Percentiles rank a stretch among this genome's conserved stretches.
These are phyloP conservation scores for Penicillium sp. DNA, from an alignment of 2,329 filamentous ascomycete species.

Conservation along the genomic window DNA sequence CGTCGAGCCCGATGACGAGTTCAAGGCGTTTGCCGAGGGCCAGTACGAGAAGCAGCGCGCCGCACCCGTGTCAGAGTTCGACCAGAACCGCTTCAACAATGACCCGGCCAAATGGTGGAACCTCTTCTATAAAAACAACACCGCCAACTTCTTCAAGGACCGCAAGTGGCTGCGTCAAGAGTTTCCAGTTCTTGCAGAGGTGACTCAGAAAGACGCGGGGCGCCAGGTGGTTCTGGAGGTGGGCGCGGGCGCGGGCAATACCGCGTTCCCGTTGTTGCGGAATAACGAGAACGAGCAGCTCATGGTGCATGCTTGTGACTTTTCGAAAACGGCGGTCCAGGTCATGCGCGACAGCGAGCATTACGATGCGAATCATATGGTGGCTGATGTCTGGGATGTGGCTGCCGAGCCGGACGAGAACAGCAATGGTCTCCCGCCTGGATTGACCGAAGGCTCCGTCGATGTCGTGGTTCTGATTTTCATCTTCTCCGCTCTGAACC, in stretches of 20 bases:
- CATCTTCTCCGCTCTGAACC: slow-evolving; percentile 89
- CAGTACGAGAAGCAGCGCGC: slow-evolving; percentile 84
- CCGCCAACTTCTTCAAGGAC: slow-evolving; percentile 97
- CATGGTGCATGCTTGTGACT: slow-evolving; percentile 91
- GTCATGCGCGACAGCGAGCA: slow-evolving; percentile 78
- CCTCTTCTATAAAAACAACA: slow-evolving; percentile 96
- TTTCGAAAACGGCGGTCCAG: slow-evolving; percentile 90
- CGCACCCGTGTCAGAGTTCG: slow-evolving; percentile 86
- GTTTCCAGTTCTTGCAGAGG: slow-evolving; percentile 78
- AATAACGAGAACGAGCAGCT: slow-evolving; percentile 79
- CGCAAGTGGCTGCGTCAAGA: slow-evolving; percentile 96
- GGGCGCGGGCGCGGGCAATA: slow-evolving; percentile 93
- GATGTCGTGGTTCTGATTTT: slow-evolving; percentile 95
- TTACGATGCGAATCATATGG: slow-evolving; percentile 69
- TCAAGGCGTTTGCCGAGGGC: slow-evolving; percentile 77
- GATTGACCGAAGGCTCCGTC: slow-evolving; percentile 71
- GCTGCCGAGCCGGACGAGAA: slow-evolving; percentile 57
- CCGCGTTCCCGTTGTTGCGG: slow-evolving; percentile 83
- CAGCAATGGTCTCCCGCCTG: slow-evolving; percentile 63
- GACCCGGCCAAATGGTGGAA: slow-evolving; percentile 98
- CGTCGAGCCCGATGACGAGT: slow-evolving; percentile 85
- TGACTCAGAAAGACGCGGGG: slow-evolving; percentile 69
- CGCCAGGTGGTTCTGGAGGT: slow-evolving; percentile 76
- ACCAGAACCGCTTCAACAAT: slow-evolving; percentile 83
- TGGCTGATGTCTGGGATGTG: slow-evolving; percentile 94